Percentiles rank a stretch among this genome's conserved stretches.
These are phyloP conservation scores for Massarina eburnea DNA, from an alignment of 2,329 filamentous ascomycete species.

Conservation along the genomic window DNA sequence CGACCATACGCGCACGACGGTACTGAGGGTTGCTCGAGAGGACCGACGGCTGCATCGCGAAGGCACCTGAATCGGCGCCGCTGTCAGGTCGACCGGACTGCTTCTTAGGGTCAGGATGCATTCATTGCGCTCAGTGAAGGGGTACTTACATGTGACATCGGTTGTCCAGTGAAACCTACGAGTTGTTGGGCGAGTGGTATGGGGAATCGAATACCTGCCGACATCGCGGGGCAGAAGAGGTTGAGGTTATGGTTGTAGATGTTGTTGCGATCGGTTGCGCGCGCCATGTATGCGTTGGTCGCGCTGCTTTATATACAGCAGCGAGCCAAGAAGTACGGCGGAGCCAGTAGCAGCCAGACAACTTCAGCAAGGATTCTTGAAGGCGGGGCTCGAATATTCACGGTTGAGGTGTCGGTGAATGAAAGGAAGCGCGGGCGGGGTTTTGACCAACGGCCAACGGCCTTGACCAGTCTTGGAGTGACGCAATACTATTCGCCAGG, in stretches of 20 bases:
- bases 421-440: conserved; percentile 8
- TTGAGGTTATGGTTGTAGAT: background rate
- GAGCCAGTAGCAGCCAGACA: background rate
- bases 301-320: background rate
- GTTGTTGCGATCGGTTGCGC: background rate
- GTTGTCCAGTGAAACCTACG: no score
- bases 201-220: no score
- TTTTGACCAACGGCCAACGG: conserved; percentile 12
- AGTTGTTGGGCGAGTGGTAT: background rate
- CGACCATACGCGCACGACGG: no score
- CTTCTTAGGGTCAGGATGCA: no score
- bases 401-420: conserved; percentile 10
- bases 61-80: no score
- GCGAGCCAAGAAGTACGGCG: background rate
- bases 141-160: no score
- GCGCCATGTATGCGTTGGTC: no score
- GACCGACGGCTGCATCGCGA: no score
- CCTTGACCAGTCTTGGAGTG: conserved; percentile 21
- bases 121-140: no score
- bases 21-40: no score
- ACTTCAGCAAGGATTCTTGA: background rate
- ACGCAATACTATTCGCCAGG: conserved; percentile 20
- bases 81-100: no score
- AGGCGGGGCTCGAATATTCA: background rate
- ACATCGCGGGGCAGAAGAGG: no score